These are phyloP conservation scores for Kazachstania psychrophila DNA, from an alignment of 805 yeast genomes.

Conservation along the genomic window DNA sequence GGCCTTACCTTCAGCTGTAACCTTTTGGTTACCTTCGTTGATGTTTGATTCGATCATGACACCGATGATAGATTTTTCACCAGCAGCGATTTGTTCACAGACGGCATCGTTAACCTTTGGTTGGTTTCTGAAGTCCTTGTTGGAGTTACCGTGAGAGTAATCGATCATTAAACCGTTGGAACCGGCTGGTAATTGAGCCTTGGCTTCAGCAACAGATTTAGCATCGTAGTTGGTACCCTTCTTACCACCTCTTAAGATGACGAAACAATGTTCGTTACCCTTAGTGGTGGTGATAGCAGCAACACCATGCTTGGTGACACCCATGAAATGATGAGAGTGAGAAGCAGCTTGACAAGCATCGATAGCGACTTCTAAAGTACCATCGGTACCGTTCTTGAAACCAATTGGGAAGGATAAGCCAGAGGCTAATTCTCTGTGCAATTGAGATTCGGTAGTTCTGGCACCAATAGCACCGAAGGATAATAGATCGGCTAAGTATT, in stretches of 20 bases:
- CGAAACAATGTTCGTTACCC: conserved; percentile 91
- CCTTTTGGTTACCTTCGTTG: conserved; percentile 82
- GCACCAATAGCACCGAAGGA: conserved; percentile 98
- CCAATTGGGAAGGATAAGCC: conserved; percentile 99
- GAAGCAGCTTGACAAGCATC: conserved; percentile 93
- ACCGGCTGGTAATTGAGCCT: conserved; percentile 44
- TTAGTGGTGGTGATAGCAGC: conserved; percentile 94
- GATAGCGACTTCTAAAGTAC: conserved; percentile 81
- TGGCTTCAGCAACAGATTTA: conserved; percentile 64
- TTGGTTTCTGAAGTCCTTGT: conserved; percentile 89
- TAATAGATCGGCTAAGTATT: conserved; percentile 80
- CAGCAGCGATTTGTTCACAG: conserved; percentile 70
- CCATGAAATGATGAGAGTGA: conserved; percentile 89
- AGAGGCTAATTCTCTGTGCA: conserved; percentile 94
- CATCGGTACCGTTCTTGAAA: conserved; percentile 97
- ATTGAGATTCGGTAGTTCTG: conserved; percentile 95
- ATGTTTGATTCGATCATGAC: conserved; percentile 93
- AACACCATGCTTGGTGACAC: conserved; percentile 93
- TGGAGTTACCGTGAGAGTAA: conserved; percentile 96
- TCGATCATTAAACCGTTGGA: conserved; percentile 73
- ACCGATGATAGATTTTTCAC: conserved; percentile 77
- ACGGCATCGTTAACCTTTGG: conserved; percentile 82
- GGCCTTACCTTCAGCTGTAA: conserved; percentile 51
- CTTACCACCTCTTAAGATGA: conserved; percentile 93
- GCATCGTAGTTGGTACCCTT: conserved; percentile 88